Evolutionary conservation across 352 stramenopile species (phyloP), one percentile per base, ranked within the genome.

Genomic region (Sclerospora graminicola): DNA sequence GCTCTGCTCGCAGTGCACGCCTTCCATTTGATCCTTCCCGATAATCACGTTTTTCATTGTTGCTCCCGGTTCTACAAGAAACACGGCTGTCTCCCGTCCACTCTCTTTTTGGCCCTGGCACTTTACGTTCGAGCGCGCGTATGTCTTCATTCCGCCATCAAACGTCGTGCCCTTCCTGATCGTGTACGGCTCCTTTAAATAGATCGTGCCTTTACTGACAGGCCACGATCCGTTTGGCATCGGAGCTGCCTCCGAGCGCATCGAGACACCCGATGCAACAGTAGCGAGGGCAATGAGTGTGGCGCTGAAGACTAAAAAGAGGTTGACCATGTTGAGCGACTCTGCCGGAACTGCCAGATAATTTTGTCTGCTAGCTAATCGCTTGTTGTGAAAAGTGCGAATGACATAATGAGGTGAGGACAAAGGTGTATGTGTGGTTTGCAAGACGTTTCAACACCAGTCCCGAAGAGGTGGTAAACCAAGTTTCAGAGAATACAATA

Each of bases 161-260:
- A 26, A 26, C 4, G 21, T 26, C 21, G 21, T 26, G 6, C 54
- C 64, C n/a, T 54, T 57, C 20, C 61, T 57, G 27, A 72, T 57
- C 36, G 52, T 56, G 47, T 48, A 56, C 8, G 63, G 51, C 37
- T 47, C 55, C 15, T 30, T 28, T 15, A 47, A 47, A 36, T 45
- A 44, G 30, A 59, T 47, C 3, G 10, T 54, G n/a, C 57, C 57
- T 28, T 49, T 49, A 32, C 51, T 59, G 20, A 31, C 30, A n/a
- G 57, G 51, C 51, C 57, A 63, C 37, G 44, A 53, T 13, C 57
- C 51, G 28, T 40, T 37, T 0, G 57, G 57, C 45, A 66, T 66
- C 33, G 45, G 6, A n/a, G 44, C 44, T 10, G 31, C 43, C 29
- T 55, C 45, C 5, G 45, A 45, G 40, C 45, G 45, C 34, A 60